These are phyloP conservation scores for Penicillium thymicola DNA, from an alignment of 2,329 filamentous ascomycete genomes.

Conservation along the genomic window DNA sequence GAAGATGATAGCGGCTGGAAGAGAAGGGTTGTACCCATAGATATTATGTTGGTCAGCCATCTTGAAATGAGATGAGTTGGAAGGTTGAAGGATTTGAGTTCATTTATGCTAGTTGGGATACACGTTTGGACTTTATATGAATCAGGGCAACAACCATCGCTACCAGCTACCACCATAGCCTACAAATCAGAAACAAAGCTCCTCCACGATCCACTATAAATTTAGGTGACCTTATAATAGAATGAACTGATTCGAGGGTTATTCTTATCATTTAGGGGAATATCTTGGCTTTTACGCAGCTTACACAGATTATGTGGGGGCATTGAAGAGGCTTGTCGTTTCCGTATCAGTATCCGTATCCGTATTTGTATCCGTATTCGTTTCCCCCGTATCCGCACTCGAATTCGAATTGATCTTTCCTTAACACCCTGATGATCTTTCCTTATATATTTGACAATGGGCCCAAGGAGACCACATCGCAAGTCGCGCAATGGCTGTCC, in stretches of 20 bases:
- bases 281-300: background rate
- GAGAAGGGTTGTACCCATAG: constrained; percentile 46
- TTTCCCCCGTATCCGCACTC: constrained; percentile 14
- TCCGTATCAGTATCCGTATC: constrained; percentile 11
- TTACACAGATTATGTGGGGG: background rate
- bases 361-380: background rate
- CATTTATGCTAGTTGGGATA: background rate
- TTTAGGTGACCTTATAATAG: background rate
- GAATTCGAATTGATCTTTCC: constrained; percentile 7
- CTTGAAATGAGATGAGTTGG: background rate
- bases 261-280: background rate
- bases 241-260: constrained; percentile 1
- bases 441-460: constrained; percentile 11
- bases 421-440: background rate
- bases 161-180: background rate
- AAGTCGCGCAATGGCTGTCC: constrained; percentile 31
- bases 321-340: background rate
- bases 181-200: background rate
- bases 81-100: too few species aligned
- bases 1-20: constrained; percentile 48
- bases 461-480: constrained; percentile 24
- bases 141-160: background rate
- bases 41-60: constrained; percentile 19
- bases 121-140: background rate
- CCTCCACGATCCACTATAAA: constrained; percentile 1